Evolutionary conservation across 805 yeast genomes (phyloP).

Genomic region (Suhomyces pyralidae): DNA sequence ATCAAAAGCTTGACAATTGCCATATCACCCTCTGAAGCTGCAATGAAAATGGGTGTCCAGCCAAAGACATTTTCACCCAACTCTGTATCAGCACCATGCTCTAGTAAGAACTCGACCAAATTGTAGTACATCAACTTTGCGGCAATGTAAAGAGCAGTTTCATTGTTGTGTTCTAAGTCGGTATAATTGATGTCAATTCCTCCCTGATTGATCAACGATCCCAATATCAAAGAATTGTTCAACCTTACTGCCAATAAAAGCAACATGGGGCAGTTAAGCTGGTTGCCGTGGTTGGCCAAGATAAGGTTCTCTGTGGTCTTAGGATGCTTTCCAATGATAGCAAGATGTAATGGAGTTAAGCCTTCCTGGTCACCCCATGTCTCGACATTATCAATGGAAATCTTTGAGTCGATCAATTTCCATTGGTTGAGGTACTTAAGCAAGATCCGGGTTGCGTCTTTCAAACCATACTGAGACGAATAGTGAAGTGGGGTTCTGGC

Average conservation of each 20-base stretch:
- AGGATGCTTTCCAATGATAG: conserved; percentile 82
- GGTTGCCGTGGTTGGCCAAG: conserved; percentile 36
- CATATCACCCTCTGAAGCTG: conserved; percentile 78
- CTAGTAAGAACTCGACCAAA: conserved; percentile 54
- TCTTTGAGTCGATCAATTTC: conserved; percentile 49
- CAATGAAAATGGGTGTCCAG: conserved; percentile 91
- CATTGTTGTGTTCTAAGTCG: conserved; percentile 55
- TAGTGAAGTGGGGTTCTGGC: conserved; percentile 86
- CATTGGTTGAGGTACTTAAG: conserved; percentile 56
- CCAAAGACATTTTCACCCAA: conserved; percentile 76
- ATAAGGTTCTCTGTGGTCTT: conserved; percentile 63
- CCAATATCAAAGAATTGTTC: conserved; percentile 55
- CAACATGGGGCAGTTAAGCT: conserved; percentile 52
- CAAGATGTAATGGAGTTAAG: conserved; percentile 77
- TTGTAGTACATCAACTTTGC: conserved; percentile 57
- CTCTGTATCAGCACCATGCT: conserved; percentile 67
- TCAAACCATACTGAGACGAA: conserved; percentile 82
- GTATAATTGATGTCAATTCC: conserved; percentile 64
- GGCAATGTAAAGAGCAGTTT: conserved; percentile 83
- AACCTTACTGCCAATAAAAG: conserved; percentile 67
- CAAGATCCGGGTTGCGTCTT: conserved; percentile 55
- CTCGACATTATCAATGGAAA: conserved; percentile 52
- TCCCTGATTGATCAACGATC: conserved; percentile 49
- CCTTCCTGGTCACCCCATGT: conserved; percentile 78
- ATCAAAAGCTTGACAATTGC: conserved; percentile 57